A percentile compares a stretch with the other conserved stretches of the same genome.
Evolutionary conservation across 768 basidiomycete species (phyloP).

Genomic region (Russula olivacea): DNA sequence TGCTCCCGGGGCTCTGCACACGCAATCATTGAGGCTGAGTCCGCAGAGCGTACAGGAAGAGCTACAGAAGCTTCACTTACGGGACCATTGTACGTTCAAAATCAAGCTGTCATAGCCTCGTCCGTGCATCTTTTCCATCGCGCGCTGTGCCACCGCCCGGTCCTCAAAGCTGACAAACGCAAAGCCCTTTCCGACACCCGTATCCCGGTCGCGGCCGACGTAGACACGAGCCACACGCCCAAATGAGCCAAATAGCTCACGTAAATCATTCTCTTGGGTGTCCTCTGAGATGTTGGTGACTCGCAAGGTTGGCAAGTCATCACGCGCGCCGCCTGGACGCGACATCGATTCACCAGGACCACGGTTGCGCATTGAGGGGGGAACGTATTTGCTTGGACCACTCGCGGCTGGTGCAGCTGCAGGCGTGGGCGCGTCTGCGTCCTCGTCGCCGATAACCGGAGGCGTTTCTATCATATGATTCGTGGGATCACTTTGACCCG

Average conservation of each 20-base stretch:
- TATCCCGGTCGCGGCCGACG: slow-evolving; percentile 91
- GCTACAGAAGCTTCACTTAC: slow-evolving; percentile 35
- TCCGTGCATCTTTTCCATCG: slow-evolving; percentile 89
- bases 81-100: slow-evolving; percentile 59
- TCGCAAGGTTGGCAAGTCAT: slow-evolving; percentile 93
- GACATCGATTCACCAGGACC: slow-evolving; percentile 26
- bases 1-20: slow-evolving; percentile 37
- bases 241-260: slow-evolving; percentile 84
- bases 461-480: slow-evolving; percentile 34
- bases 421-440: slow-evolving; percentile 30
- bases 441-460: slow-evolving; percentile 34
- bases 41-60: neutral
- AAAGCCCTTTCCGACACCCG: slow-evolving; percentile 92
- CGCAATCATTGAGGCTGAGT: neutral
- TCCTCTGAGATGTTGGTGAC: slow-evolving; percentile 97
- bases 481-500: slow-evolving; percentile 10
- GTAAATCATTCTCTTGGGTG: slow-evolving; percentile 88
- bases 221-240: slow-evolving; percentile 86
- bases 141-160: slow-evolving; percentile 68
- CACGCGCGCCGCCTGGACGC: slow-evolving; percentile 49
- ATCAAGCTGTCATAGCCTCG: slow-evolving; percentile 92
- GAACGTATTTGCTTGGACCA: slow-evolving; percentile 26
- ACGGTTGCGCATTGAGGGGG: slow-evolving; percentile 26
- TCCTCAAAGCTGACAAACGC: slow-evolving; percentile 97
- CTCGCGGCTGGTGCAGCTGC: slow-evolving; percentile 17